phyloP scores from a whole-genome alignment of 2,329 filamentous ascomycete genomes.

The Teratosphaeria zuluensis region DNA sequence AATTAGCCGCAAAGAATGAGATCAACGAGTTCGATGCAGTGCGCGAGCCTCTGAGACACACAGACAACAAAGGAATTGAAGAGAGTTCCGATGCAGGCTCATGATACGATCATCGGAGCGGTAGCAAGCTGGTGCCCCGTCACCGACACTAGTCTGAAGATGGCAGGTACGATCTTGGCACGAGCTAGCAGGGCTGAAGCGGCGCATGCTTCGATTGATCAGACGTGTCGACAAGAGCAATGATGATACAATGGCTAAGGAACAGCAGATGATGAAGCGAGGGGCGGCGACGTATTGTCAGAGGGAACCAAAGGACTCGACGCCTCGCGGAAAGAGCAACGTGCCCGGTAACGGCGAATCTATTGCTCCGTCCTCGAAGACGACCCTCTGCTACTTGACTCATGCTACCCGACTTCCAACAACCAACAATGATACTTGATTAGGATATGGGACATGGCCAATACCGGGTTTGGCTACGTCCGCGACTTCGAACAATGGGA shows the following conservation, averaged over 20 bases:
- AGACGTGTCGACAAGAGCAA: too few relatives aligned
- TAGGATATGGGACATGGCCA: constrained; percentile 15
- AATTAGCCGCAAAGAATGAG: too few relatives aligned
- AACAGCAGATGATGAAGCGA: too few relatives aligned
- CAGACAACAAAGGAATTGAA: not conserved
- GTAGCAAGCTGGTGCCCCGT: not conserved
- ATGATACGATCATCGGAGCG: not conserved
- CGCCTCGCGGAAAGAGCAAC: too few relatives aligned
- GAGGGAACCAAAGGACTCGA: too few relatives aligned
- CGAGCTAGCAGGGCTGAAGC: too few relatives aligned
- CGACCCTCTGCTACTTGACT: not conserved
- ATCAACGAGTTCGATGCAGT: too few relatives aligned
- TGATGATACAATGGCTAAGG: too few relatives aligned
- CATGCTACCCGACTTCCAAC: not conserved
- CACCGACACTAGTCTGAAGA: not conserved
- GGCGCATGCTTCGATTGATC: too few relatives aligned
- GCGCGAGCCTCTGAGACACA: too few relatives aligned
- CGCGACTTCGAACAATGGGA: constrained; percentile 79
- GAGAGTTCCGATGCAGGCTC: not conserved
- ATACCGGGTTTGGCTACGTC: constrained; percentile 80
- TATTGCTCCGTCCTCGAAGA: not conserved
- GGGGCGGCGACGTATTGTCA: too few relatives aligned
- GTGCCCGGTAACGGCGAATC: not conserved
- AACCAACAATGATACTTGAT: not conserved
- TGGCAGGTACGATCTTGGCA: not conserved